Evolutionary conservation across 495 filamentous ascomycete species (phyloP).

Genomic region (Tuber brumale): DNA sequence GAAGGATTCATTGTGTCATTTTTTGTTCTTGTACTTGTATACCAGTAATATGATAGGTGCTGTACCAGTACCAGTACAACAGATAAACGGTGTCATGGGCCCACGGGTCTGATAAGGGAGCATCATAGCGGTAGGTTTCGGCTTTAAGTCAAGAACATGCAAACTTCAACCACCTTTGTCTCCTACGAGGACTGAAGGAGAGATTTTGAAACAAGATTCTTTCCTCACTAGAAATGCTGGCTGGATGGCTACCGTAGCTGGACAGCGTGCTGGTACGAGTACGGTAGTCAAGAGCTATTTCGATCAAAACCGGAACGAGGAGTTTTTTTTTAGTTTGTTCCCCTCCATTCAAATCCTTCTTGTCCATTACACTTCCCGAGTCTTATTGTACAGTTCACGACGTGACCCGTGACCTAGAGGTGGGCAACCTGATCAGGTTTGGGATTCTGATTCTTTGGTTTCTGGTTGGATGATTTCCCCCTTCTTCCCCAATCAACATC

Average conservation of each 20-base stretch:
- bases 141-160: neutral
- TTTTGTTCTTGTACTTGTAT: neutral
- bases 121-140: neutral
- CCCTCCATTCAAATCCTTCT: neutral
- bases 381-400: neutral
- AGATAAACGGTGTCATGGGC: neutral
- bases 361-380: neutral
- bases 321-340: neutral
- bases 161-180: neutral
- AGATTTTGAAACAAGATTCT: neutral
- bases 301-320: neutral
- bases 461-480: neutral
- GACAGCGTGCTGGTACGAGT: neutral
- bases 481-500: neutral
- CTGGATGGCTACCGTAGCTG: neutral
- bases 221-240: neutral
- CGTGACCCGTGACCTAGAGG: neutral
- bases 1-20: neutral
- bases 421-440: neutral
- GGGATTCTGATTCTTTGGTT: neutral
- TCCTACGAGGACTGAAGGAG: neutral
- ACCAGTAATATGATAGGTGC: neutral
- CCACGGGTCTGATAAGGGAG: neutral
- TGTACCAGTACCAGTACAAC: neutral
- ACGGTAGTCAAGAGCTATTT: neutral